These are phyloP conservation scores for Gliomastix tumulicola DNA, from an alignment of 2,329 filamentous ascomycete genomes.

Conservation along the genomic window DNA sequence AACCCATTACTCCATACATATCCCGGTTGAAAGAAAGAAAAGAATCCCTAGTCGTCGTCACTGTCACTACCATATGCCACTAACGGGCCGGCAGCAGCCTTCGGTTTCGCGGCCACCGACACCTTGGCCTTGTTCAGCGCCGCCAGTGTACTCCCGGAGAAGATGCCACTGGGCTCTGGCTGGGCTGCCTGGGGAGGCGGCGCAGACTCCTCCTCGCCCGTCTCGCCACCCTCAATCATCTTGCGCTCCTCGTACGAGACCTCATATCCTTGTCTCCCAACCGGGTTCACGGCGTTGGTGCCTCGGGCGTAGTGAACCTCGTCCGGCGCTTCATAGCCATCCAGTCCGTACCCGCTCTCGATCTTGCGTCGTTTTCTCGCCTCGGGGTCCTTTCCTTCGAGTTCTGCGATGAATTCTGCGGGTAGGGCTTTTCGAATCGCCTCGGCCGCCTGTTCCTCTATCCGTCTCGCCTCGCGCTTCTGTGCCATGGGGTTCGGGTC, in stretches of 20 bases:
- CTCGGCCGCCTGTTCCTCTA: constrained; percentile 95
- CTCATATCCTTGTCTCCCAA: constrained; percentile 52
- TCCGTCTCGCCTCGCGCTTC: constrained; percentile 77
- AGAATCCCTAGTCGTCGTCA: constrained; percentile 48
- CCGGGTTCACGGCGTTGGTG: constrained; percentile 56
- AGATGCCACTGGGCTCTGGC: constrained; percentile 53
- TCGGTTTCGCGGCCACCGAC: constrained; percentile 45
- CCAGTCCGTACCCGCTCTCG: constrained; percentile 79
- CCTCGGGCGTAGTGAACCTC: constrained; percentile 87
- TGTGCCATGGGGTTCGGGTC: constrained; percentile 95
- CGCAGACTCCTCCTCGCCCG: constrained; percentile 20
- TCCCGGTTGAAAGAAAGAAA: constrained; percentile 7
- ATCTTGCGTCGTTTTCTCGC: constrained; percentile 83
- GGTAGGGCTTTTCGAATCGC: constrained; percentile 84
- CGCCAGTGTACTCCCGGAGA: constrained; percentile 75
- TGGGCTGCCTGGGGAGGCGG: constrained; percentile 22
- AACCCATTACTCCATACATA: too few species aligned
- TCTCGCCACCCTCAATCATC: constrained; percentile 51
- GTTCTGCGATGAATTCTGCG: constrained; percentile 83
- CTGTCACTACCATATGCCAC: constrained; percentile 90
- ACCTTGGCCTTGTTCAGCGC: constrained; percentile 59
- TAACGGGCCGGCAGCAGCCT: constrained; percentile 58
- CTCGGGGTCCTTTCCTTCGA: constrained; percentile 85
- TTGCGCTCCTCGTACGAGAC: constrained; percentile 54
- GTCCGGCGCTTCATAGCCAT: constrained; percentile 91